Base-by-base conservation (phyloP, 768 basidiomycete species). In the Infundibulicybe gibba region DNA sequence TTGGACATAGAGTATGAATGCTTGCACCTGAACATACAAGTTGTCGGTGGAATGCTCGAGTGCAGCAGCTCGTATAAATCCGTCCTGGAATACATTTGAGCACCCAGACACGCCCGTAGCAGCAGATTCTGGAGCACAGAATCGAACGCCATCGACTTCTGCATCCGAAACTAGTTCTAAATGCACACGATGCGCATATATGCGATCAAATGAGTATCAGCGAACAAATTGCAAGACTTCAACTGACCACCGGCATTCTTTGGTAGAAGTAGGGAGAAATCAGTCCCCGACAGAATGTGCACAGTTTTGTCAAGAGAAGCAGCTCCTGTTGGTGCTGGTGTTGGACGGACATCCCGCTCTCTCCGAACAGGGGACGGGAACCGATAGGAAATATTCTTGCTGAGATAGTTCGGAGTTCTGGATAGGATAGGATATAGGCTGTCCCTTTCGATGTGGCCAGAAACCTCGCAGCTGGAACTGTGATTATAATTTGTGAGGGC, bases 201-300 rank as follows among this genome's bases (percentile, higher is more conserved):
- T 8, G 30, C 40, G 32, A 12, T 33, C 4, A 11, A 12, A 10
- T 20, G 12, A 16, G 14, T 38, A 38, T 14, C 10, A 3, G 17
- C 21, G 16, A 3, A 4, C 15, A 33, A 43, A 32, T n/a, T 25
- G 10, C 25, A 3, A 25, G 3, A 25, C 8, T 25, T 8, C 19
- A n/a, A 38, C 48, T 20, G 15, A 49, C 57, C 52, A 38, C 52
- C 50, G 19, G 48, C 25, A 5, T 44, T 39, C 5, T 45, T 47
- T 1, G 57, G 57, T 2, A 55, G 34, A 30, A 58, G 51, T 5
- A 58, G 50, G 2, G 57, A 51, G 38, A 58, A 58, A 32, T 58
- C 49, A 8, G 19, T 41, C 10, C 32, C 50, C 33, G 41, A 47
- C 13, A 51, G 47, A 20, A 58, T 52, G 19, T 56, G 57, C 11